A percentile compares a stretch with the other conserved stretches of the same genome.
Evolutionary conservation across 2,329 filamentous ascomycete species (phyloP).

Genomic region (Tolypocladium pustulatum): DNA sequence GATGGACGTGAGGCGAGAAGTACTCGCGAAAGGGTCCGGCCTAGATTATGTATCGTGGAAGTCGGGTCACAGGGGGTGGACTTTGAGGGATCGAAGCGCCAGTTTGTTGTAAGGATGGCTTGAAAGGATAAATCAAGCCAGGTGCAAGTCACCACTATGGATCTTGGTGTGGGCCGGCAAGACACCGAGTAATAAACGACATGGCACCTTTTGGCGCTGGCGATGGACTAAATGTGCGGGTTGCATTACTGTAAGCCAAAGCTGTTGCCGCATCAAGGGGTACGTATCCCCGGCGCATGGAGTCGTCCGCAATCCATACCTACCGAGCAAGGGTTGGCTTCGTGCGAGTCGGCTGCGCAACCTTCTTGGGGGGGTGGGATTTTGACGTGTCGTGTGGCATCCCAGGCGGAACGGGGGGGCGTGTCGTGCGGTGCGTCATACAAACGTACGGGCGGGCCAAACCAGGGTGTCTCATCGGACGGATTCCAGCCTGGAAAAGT

Average conservation of each 20-base stretch:
- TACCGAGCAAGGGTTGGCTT: slow-evolving; percentile 6
- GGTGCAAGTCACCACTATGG: slow-evolving; percentile 18
- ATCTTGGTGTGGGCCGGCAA: slow-evolving; percentile 25
- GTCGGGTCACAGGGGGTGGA: slow-evolving; percentile 8
- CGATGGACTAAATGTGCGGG: slow-evolving; percentile 20
- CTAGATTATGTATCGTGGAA: slow-evolving; percentile 20
- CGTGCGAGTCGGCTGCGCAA: slow-evolving; percentile 3
- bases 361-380: neutral
- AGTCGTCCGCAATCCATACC: slow-evolving; percentile 1
- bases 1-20: neutral
- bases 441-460: slow-evolving; percentile 12
- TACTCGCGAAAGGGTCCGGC: slow-evolving; percentile 12
- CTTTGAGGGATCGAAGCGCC: slow-evolving; percentile 20
- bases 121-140: slow-evolving; percentile 23
- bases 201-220: slow-evolving; percentile 7
- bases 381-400: neutral
- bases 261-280: slow-evolving; percentile 4
- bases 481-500: slow-evolving; percentile 15
- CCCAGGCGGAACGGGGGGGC: neutral
- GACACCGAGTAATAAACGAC: slow-evolving; percentile 15
- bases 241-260: slow-evolving; percentile 20
- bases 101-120: slow-evolving; percentile 15
- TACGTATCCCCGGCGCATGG: neutral
- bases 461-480: slow-evolving; percentile 24
- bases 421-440: slow-evolving; percentile 16